Evolutionary conservation across 768 basidiomycete species (phyloP).

Genomic region (Tulasnella sp.): DNA sequence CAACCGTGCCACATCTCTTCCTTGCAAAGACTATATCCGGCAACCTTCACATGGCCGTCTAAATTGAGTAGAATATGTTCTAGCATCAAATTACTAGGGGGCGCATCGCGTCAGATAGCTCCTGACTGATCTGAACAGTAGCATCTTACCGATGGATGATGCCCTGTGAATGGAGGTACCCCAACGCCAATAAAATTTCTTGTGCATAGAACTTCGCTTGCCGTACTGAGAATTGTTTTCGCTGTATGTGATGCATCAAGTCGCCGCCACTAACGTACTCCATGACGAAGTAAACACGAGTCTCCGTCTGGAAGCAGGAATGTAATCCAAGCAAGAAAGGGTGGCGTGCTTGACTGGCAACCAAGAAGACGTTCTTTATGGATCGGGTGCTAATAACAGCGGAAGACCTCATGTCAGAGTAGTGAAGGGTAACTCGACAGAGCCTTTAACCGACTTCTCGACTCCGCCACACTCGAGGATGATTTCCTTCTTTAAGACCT

Average conservation of each 20-base stretch:
- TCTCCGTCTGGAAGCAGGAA: conserved; percentile 99
- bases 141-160: conserved; percentile 87
- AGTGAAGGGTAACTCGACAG: not conserved
- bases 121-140: not conserved
- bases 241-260: conserved; percentile 98
- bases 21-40: conserved; percentile 98
- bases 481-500: conserved; percentile 99
- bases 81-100: conserved; percentile 82
- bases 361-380: conserved; percentile 95
- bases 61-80: conserved; percentile 96
- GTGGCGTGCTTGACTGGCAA: conserved; percentile 94
- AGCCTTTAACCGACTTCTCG: conserved; percentile 65
- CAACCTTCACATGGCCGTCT: conserved; percentile 97
- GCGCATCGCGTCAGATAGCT: not conserved
- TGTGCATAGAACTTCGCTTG: conserved; percentile 99
- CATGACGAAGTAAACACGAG: conserved; percentile 99
- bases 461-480: conserved; percentile 99
- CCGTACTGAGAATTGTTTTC: conserved; percentile 96
- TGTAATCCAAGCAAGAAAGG: conserved; percentile 95
- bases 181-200: conserved; percentile 90
- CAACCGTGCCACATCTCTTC: conserved; percentile 97
- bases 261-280: conserved; percentile 99
- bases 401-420: not conserved
- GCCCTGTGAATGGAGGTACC: conserved; percentile 98
- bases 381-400: conserved; percentile 74